phyloP scores from a whole-genome alignment of 2,329 filamentous ascomycete genomes.

The Aspergillus brunneoviolaceus region DNA sequence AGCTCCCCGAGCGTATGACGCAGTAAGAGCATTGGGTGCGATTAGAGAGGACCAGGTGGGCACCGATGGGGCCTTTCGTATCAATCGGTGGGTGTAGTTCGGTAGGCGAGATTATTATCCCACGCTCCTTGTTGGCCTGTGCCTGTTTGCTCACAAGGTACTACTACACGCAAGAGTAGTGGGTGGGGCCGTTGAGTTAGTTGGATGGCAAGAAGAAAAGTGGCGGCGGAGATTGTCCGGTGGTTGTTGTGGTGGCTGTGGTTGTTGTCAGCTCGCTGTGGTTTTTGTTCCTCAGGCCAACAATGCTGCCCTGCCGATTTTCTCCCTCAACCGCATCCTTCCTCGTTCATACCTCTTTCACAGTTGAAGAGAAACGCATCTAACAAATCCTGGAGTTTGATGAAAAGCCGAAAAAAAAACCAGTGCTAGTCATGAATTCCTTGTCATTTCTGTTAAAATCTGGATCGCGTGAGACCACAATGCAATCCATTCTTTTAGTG shows the following conservation, averaged over 20 bases:
- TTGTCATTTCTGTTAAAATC: not conserved
- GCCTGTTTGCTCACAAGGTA: not conserved
- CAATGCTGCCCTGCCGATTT: not conserved
- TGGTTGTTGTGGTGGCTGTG: not conserved
- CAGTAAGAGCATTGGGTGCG: not conserved
- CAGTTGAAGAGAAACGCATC: not conserved
- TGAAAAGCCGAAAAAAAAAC: not conserved
- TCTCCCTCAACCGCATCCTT: not conserved
- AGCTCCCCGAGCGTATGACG: not conserved
- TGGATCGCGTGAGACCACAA: not conserved
- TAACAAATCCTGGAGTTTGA: not conserved
- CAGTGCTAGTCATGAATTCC: not conserved
- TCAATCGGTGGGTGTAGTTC: not conserved
- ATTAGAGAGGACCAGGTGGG: not conserved
- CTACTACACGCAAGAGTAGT: not conserved
- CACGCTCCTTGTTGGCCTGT: not conserved
- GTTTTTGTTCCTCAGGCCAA: not conserved
- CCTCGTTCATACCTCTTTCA: not conserved
- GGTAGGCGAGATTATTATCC: not conserved
- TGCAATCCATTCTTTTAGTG: not conserved
- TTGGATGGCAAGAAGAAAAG: not conserved
- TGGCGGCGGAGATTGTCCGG: not conserved
- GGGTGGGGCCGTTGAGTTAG: not conserved
- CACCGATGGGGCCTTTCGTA: not conserved
- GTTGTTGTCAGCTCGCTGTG: no score